phyloP scores from a whole-genome alignment of 305 asterid species.

The Rubia peregrina region DNA sequence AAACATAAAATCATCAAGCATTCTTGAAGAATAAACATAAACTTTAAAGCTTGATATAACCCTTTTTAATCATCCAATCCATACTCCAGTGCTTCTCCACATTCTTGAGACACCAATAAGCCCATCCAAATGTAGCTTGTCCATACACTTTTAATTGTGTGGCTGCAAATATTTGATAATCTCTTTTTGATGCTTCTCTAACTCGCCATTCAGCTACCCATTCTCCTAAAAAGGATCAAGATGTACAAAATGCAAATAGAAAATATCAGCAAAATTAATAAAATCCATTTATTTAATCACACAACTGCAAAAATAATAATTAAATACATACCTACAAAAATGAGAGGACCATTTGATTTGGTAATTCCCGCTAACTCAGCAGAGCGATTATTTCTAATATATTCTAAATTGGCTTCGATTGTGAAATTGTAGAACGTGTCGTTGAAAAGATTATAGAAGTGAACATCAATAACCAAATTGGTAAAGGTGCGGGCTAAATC shows the following conservation, averaged over 20 bases:
- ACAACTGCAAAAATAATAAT: neutral
- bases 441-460: constrained; percentile 50
- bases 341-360: constrained; percentile 6
- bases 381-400: constrained; percentile 36
- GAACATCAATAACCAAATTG: constrained; percentile 53
- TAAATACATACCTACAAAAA: constrained; percentile 17
- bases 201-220: constrained; percentile 40
- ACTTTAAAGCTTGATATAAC: constrained; percentile 27
- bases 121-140: constrained; percentile 52
- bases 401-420: constrained; percentile 44
- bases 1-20: no score
- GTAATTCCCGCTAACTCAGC: constrained; percentile 12
- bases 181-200: constrained; percentile 22
- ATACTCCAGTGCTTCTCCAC: constrained; percentile 44
- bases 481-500: constrained; percentile 32
- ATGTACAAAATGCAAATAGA: neutral
- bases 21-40: neutral
- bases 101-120: constrained; percentile 49
- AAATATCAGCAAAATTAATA: neutral
- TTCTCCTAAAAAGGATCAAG: constrained; percentile 26
- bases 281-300: neutral
- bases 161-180: constrained; percentile 34
- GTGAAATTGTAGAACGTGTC: constrained; percentile 23
- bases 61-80: constrained; percentile 71
- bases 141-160: constrained; percentile 44